Conservation (phyloP, 345 rosid genomes). For the Aquilaria malaccensis region DNA sequence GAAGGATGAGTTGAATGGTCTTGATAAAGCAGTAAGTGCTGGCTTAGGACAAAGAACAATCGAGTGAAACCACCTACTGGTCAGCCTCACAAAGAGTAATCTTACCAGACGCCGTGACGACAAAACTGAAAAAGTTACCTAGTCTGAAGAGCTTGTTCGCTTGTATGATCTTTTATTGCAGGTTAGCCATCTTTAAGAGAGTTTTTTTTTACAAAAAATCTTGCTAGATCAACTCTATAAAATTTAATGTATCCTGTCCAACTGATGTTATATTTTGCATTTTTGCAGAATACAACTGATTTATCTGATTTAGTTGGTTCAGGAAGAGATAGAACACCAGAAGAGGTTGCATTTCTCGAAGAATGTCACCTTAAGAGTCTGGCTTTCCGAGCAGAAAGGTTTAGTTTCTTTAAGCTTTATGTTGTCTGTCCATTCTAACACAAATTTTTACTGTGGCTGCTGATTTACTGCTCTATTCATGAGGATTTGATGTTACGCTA, state of each 20-base stretch:
- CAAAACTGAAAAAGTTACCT: conserved; percentile 79
- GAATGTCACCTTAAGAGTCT: conserved; percentile 58
- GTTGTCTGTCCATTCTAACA: neutral
- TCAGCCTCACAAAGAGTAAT: conserved; percentile 84
- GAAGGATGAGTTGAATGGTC: conserved; percentile 90
- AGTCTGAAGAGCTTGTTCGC: conserved; percentile 98
- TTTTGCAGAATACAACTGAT: conserved; percentile 85
- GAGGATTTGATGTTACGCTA: neutral
- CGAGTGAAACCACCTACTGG: conserved; percentile 87
- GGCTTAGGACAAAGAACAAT: conserved; percentile 87
- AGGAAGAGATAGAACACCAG: conserved; percentile 89
- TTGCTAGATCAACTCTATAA: neutral
- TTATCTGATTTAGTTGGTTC: conserved; percentile 97
- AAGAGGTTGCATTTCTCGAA: conserved; percentile 82
- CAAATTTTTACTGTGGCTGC: neutral
- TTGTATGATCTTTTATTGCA: conserved; percentile 83
- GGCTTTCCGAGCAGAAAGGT: conserved; percentile 96
- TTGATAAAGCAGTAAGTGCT: conserved; percentile 96
- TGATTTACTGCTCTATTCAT: neutral
- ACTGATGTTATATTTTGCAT: conserved; percentile 30
- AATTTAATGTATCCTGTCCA: conserved; percentile 1
- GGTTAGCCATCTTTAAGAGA: conserved; percentile 30
- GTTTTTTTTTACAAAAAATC: neutral
- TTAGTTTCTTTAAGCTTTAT: conserved; percentile 14
- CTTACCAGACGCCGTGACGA: conserved; percentile 75